A percentile compares a stretch with the other conserved stretches of the same genome.
These are phyloP conservation scores for Sherardia arvensis DNA, from an alignment of 257 asterid genomes.

Conservation along the genomic window DNA sequence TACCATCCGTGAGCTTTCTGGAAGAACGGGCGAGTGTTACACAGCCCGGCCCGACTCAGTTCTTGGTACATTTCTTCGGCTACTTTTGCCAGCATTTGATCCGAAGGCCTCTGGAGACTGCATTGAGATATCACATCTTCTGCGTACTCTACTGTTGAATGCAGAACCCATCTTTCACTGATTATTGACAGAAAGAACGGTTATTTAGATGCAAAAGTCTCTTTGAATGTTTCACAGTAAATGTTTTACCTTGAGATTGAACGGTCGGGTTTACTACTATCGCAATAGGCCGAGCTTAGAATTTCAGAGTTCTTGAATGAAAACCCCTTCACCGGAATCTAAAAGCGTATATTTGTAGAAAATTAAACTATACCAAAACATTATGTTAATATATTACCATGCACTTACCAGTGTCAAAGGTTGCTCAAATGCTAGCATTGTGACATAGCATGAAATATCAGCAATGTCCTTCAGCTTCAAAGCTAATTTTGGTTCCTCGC, in stretches of 20 bases:
- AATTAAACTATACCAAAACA: no score
- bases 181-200: neutral
- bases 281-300: conserved; percentile 64
- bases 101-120: conserved; percentile 66
- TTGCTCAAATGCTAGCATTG: conserved; percentile 76
- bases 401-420: conserved; percentile 66
- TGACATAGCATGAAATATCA: conserved; percentile 54
- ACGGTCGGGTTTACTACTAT: conserved; percentile 86
- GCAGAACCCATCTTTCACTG: conserved; percentile 87
- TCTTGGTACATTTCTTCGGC: conserved; percentile 67
- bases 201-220: neutral
- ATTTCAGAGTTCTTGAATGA: conserved; percentile 62
- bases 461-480: conserved; percentile 57
- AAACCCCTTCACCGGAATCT: conserved; percentile 66
- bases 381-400: no score
- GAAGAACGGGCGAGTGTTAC: conserved; percentile 49
- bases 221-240: neutral
- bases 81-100: conserved; percentile 43
- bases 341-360: no score
- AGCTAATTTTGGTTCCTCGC: conserved; percentile 33
- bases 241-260: conserved; percentile 35
- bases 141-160: conserved; percentile 63
- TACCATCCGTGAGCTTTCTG: conserved; percentile 90
- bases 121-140: conserved; percentile 49
- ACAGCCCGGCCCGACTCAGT: conserved; percentile 49